Conservation (phyloP, 1,284 basidiomycete species). For the Irpex sp. region DNA sequence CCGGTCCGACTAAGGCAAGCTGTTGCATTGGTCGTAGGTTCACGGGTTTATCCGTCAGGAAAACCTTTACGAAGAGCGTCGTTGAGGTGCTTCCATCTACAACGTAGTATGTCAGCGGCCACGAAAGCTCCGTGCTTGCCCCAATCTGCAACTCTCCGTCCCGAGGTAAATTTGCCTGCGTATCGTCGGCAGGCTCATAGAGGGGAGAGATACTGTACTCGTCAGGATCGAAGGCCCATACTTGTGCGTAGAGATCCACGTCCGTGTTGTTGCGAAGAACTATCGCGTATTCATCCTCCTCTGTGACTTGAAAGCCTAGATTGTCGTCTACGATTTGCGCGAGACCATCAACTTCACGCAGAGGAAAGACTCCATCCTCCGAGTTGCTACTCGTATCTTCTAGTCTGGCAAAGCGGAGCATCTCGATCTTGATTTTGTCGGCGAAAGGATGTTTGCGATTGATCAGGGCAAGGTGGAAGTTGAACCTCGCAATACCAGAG, state of each 20-base stretch:
- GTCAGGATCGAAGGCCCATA: neutral
- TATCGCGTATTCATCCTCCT: neutral
- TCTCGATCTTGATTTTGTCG: neutral
- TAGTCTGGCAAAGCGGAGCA: neutral
- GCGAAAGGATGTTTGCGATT: neutral
- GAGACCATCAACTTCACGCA: neutral
- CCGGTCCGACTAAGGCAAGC: neutral
- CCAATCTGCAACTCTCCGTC: neutral
- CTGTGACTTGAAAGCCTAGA: neutral
- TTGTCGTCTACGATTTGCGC: neutral
- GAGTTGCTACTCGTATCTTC: neutral
- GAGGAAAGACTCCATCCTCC: neutral
- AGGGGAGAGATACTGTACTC: neutral
- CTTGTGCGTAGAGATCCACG: neutral
- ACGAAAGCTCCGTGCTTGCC: neutral
- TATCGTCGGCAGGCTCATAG: neutral
- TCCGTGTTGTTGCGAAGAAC: neutral
- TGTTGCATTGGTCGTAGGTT: neutral
- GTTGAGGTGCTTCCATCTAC: neutral
- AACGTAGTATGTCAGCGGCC: neutral
- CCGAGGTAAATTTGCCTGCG: neutral
- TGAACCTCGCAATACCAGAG: neutral
- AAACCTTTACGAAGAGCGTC: neutral
- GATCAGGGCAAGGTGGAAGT: neutral
- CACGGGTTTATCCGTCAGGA: neutral